Evolutionary conservation across 495 filamentous ascomycete species (phyloP).

Genomic region (Immersiella caudata): DNA sequence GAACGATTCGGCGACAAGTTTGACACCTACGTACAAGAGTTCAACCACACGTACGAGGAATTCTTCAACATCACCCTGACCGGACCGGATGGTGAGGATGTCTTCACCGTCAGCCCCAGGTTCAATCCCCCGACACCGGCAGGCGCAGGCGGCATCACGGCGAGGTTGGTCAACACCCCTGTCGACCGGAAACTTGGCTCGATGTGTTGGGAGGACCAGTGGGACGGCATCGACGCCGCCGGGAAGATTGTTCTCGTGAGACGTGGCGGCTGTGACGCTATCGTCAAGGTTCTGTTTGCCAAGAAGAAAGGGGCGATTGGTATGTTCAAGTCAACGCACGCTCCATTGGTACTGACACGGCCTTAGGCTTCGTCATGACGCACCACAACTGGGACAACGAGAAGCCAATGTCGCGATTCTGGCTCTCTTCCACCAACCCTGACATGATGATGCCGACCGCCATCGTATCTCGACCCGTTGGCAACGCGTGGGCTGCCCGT

Average conservation of each 20-base stretch:
- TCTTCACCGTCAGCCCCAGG: constrained; percentile 35
- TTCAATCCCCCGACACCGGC: constrained; percentile 33
- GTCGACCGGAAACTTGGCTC: constrained; percentile 40
- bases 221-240: constrained; percentile 42
- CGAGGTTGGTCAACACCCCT: constrained; percentile 30
- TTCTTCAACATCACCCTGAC: constrained; percentile 33
- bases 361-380: no score
- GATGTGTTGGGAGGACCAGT: constrained; percentile 42
- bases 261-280: constrained; percentile 64
- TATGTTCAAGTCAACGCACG: constrained; percentile 43
- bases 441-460: constrained; percentile 30
- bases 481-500: constrained; percentile 47
- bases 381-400: no score
- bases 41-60: constrained; percentile 43
- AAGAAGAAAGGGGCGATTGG: constrained; percentile 61
- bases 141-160: constrained; percentile 26
- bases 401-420: no score
- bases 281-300: constrained; percentile 60
- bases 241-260: constrained; percentile 65
- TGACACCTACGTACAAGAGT: constrained; percentile 58
- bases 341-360: no score
- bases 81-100: constrained; percentile 31
- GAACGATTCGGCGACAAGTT: constrained; percentile 36
- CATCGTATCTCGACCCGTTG: constrained; percentile 49
- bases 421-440: constrained; percentile 8